Evolutionary conservation across 2,329 filamentous ascomycete genomes (phyloP).

Genomic region (Scleromitrula shiraiana): DNA sequence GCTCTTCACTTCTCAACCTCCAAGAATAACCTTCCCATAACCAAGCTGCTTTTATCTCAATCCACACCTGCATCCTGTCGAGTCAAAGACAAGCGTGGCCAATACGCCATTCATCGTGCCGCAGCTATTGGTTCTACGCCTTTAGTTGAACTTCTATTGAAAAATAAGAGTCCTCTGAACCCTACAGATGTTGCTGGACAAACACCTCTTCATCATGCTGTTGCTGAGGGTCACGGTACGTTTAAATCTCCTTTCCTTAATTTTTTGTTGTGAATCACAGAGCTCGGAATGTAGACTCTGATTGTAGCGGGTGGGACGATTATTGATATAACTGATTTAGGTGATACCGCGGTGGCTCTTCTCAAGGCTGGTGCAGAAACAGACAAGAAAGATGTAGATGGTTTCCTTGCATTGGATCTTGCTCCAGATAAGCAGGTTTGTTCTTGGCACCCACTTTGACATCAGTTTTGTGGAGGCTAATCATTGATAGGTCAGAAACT

Average conservation of each 20-base stretch:
- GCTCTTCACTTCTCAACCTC: slow-evolving; percentile 87
- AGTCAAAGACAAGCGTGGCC: slow-evolving; percentile 77
- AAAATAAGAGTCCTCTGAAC: slow-evolving; percentile 72
- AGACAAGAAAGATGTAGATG: slow-evolving; percentile 67
- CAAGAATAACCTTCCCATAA: slow-evolving; percentile 78
- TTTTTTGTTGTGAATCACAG: neutral
- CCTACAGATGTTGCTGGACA: slow-evolving; percentile 74
- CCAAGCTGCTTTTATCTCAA: slow-evolving; percentile 65
- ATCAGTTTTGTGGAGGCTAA: slow-evolving; percentile 3
- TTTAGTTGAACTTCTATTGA: slow-evolving; percentile 71
- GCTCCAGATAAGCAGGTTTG: slow-evolving; percentile 78
- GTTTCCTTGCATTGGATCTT: slow-evolving; percentile 65
- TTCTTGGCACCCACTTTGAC: no score
- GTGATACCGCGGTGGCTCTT: slow-evolving; percentile 75
- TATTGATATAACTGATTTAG: slow-evolving; percentile 30
- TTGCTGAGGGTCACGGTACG: slow-evolving; percentile 65
- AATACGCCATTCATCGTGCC: slow-evolving; percentile 83
- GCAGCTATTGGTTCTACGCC: slow-evolving; percentile 85
- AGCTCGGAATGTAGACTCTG: no score
- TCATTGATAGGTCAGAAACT: slow-evolving; percentile 14
- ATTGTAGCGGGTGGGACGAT: neutral
- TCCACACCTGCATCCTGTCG: slow-evolving; percentile 66
- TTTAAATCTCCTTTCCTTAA: slow-evolving; percentile 6
- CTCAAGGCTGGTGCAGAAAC: slow-evolving; percentile 79
- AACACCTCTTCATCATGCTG: slow-evolving; percentile 83